Conservation (phyloP, 1,284 basidiomycete species). For the Serendipita sp. region DNA sequence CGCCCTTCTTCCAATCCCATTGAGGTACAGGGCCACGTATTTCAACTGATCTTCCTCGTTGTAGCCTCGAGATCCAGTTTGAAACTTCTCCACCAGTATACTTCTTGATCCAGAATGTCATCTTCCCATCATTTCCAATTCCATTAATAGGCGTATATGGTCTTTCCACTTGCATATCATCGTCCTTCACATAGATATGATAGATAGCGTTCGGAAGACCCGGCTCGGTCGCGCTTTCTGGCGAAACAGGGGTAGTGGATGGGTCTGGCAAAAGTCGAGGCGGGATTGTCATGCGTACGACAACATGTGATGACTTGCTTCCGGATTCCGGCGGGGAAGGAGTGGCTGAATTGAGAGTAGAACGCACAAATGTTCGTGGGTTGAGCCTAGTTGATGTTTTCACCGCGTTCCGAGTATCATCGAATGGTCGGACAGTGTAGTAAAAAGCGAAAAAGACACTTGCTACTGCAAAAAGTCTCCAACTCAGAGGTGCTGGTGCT, state of each 20-base stretch:
- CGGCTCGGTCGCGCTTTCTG: too few species aligned
- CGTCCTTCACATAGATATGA: constrained; percentile 70
- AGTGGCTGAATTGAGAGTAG: background rate
- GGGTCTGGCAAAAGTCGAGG: background rate
- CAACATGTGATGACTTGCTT: background rate
- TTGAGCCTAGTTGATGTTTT: too few species aligned
- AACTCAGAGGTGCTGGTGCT: background rate
- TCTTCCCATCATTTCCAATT: constrained; percentile 36
- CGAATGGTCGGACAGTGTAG: background rate
- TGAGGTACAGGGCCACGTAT: constrained; percentile 66
- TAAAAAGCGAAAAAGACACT: background rate
- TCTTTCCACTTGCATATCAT: constrained; percentile 77
- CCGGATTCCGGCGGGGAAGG: background rate
- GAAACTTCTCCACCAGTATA: constrained; percentile 71
- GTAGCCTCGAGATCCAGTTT: constrained; percentile 62
- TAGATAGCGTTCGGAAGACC: constrained; percentile 33
- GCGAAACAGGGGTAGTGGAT: too few species aligned
- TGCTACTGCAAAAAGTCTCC: background rate
- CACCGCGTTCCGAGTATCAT: background rate
- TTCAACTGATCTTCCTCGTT: constrained; percentile 50
- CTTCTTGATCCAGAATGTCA: constrained; percentile 63
- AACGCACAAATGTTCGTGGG: background rate
- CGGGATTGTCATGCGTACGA: background rate
- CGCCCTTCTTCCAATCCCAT: constrained; percentile 45
- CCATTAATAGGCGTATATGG: constrained; percentile 70